These are phyloP conservation scores for Luvunga scandens DNA, from an alignment of 345 rosid genomes.

Conservation along the genomic window DNA sequence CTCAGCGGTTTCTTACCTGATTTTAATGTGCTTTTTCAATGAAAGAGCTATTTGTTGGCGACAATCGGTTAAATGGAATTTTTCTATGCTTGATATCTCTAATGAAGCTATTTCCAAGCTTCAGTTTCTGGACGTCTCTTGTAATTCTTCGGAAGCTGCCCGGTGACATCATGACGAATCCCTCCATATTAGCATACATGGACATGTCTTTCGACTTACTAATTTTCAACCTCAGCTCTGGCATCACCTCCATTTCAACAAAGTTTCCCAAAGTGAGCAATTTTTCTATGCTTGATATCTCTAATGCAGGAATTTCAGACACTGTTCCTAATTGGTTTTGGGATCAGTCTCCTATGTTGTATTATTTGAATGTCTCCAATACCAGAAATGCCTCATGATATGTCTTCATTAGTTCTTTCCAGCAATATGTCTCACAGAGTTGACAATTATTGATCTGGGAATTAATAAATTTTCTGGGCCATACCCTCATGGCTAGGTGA, in stretches of 20 bases:
- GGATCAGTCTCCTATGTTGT: constrained; percentile 5
- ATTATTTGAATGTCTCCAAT: constrained; percentile 17
- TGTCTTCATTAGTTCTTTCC: constrained; percentile 31
- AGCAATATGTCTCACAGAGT: constrained; percentile 15
- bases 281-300: constrained; percentile 16
- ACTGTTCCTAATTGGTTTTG: constrained; percentile 23
- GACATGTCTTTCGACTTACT: not conserved
- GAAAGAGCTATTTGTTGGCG: not conserved
- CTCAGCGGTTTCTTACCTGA: not conserved
- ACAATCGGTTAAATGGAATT: constrained; percentile 4
- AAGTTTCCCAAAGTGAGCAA: constrained; percentile 22
- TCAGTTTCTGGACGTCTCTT: constrained; percentile 1
- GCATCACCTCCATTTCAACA: constrained; percentile 22
- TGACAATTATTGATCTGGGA: constrained; percentile 19
- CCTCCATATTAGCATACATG: not conserved
- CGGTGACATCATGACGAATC: not conserved
- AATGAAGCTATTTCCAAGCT: no score
- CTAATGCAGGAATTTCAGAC: constrained; percentile 25
- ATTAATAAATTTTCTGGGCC: constrained; percentile 19
- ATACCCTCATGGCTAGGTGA: constrained; percentile 23
- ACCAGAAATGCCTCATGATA: constrained; percentile 4
- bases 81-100: no score
- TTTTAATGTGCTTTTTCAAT: not conserved
- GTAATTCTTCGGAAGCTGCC: constrained; percentile 13
- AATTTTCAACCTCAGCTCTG: constrained; percentile 5